Conservation (phyloP, 306 rosid genomes). For the Cucurbita argyrosperma region DNA sequence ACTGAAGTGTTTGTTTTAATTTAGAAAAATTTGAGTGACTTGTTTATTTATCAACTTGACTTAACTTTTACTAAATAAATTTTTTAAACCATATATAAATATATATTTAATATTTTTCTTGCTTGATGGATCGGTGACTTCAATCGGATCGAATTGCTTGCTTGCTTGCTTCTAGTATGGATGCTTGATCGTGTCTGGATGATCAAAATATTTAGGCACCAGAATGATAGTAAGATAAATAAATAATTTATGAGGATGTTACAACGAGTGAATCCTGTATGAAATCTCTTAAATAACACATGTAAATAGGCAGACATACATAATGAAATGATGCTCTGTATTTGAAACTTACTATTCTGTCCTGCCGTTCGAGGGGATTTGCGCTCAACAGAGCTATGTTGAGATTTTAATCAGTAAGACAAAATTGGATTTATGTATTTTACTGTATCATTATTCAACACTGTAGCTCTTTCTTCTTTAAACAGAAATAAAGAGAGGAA, state of each 20-base stretch:
- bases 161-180: neutral
- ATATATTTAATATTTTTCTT: too few relatives aligned
- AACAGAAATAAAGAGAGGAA: too few relatives aligned
- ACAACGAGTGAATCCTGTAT: neutral
- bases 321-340: neutral
- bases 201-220: neutral
- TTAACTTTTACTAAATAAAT: neutral
- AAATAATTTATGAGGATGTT: neutral
- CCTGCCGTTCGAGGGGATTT: neutral
- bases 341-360: neutral
- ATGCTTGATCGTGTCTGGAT: neutral
- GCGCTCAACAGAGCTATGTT: neutral
- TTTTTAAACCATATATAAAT: too few relatives aligned
- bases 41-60: neutral
- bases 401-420: neutral
- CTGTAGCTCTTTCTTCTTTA: too few relatives aligned
- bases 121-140: neutral
- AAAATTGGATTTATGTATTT: too few relatives aligned
- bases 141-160: neutral
- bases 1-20: neutral
- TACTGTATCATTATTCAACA: too few relatives aligned
- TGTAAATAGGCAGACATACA: neutral
- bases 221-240: neutral
- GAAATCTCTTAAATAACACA: neutral
- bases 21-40: neutral